These are phyloP conservation scores for Hypoxylon rickii DNA, from an alignment of 495 filamentous ascomycete genomes.

Conservation along the genomic window DNA sequence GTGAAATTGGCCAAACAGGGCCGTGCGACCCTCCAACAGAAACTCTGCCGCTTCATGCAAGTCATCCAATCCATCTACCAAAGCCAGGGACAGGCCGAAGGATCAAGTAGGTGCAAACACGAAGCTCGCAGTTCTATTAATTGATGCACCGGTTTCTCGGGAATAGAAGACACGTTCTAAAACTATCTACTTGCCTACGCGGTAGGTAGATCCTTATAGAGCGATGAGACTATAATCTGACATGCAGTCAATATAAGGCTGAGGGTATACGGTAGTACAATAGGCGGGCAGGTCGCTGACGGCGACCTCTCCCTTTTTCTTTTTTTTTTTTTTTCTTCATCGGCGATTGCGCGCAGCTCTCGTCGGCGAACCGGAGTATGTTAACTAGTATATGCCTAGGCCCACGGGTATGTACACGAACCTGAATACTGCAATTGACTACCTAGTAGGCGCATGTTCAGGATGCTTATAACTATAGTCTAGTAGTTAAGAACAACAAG, in stretches of 20 bases:
- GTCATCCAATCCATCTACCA: constrained; percentile 33
- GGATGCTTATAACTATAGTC: too few relatives aligned
- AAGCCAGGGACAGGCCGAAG: constrained; percentile 32
- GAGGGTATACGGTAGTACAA: constrained; percentile 11
- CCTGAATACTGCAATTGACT: too few relatives aligned
- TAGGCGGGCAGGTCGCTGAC: not conserved
- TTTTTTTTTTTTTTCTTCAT: not conserved
- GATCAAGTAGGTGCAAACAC: constrained; percentile 23
- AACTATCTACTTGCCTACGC: too few relatives aligned
- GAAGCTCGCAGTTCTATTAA: constrained; percentile 28
- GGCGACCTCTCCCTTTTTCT: not conserved
- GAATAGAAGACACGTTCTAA: constrained; percentile 15
- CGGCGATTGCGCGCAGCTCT: too few relatives aligned
- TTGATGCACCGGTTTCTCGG: constrained; percentile 18
- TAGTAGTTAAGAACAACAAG: too few relatives aligned
- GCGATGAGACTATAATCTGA: constrained; percentile 28
- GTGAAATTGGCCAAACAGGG: not conserved
- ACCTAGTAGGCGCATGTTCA: too few relatives aligned
- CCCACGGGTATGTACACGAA: too few relatives aligned
- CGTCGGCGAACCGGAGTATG: too few relatives aligned
- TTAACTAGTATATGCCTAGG: too few relatives aligned
- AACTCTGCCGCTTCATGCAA: constrained; percentile 14
- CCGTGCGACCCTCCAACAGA: constrained; percentile 17
- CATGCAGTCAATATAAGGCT: constrained; percentile 35
- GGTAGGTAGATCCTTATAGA: constrained; percentile 18